Evolutionary conservation across 345 rosid species (phyloP), one percentile per base, ranked within the genome.

Genomic region (Camelina neglecta): DNA sequence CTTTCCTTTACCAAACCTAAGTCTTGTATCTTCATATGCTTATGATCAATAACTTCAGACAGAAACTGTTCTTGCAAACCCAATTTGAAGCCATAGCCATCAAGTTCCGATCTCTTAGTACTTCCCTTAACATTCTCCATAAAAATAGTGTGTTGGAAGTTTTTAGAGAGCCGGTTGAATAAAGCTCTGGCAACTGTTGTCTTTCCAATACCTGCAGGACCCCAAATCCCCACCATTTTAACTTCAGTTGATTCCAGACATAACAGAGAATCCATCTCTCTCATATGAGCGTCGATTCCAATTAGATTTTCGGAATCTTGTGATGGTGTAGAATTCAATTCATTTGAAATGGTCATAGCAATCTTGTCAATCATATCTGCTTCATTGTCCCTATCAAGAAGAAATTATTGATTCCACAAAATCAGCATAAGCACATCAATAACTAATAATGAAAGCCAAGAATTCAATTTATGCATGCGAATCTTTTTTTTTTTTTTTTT

Each of bases 181-280:
- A 75, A 13, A 48, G 53, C 79, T 61, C 68, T 39, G n/a, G 69
- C 74, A 23, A 75, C 7, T 5, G 79, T 75, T 11, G 74, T 75
- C 74, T 75, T 75, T 7, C 69, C 74, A 39, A 75, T 68, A 35
- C 79, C 79, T 23, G 68, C 74, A 29, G 67, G 67, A 36, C 79
- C 79, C 60, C 68, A 75, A 38, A 75, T 68, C 33, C 79, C 79
- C 0, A 75, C 67, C 66, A 75, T 58, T 11, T 31, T 67, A 33
- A 75, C 69, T 33, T 68, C 79, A 23, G 12, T 41, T 49, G 68
- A 68, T 60, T 61, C 74, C 16, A 68, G 38, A 20, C 26, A 38
- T 20, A 75, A 61, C 20, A 67, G 16, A 39, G 53, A 16, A n/a
- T n/a, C 16, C 47, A 75, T 23, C 16, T 59, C 51, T 39, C 67